Evolutionary conservation across 345 rosid species (phyloP), one percentile per base, ranked within the genome.

Genomic region (Abelmoschus esculentus): DNA sequence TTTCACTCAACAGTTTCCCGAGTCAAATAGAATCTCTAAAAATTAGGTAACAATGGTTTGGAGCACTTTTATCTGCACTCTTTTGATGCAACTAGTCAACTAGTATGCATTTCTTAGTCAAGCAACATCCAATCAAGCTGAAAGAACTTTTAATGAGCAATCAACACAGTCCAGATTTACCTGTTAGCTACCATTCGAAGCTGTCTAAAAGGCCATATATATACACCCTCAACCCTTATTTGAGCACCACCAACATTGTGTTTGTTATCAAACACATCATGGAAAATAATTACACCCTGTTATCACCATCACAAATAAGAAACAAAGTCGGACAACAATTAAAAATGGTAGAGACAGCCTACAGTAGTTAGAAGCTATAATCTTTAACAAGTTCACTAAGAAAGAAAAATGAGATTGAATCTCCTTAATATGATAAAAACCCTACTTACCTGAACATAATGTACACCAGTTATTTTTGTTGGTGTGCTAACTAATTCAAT

Each of bases 131-230:
- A 34, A 34, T 19, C 54, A 36, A 40, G 42, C 49, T 62, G 36
- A 50, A 71, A 47, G 49, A 49, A 50, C 60, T 32, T 60, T 50
- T 13, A 31, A 22, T 12, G 22, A 66, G 55, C 44, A 46, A 70
- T 46, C 71, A 19, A 53, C 9, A 32, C 34, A 52, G 26, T 52
- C 40, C 13, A 63, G 19, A 50, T 67, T 53, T 84, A 95, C 99
- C 99, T 95, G 84, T 84, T 85, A 66, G 96, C 93, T 53, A 91
- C 92, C 90, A 95, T 80, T 42, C 97, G 96, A 63, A 95, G 99
- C 74, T 95, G 99, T 83, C 90, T 89, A 80, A 95, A 95, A 54
- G 99, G 99, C 97, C 96, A 95, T 77, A 95, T 95, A 83, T 95
- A 95, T 63, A 95, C 99, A 83, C 99, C 99, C 84, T 91, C 99